Base-by-base conservation (phyloP, 2,329 filamentous ascomycete genomes). In the Fusarium illudens region DNA sequence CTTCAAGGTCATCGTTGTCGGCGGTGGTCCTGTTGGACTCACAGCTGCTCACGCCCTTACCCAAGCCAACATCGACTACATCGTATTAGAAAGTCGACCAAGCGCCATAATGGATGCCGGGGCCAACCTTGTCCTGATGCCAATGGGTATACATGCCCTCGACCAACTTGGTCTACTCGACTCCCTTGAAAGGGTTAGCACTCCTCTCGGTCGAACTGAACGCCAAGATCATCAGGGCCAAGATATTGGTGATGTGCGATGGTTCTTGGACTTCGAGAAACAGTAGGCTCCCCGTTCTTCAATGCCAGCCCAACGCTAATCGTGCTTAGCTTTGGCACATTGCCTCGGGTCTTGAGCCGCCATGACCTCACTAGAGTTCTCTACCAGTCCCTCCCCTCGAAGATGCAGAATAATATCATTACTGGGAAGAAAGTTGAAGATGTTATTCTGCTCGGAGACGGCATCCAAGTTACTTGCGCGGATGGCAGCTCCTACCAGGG, bases 71-170 rank as follows among this genome's bases (percentile, higher is more conserved):
- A 77, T 82, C 33, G 77, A 81, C 55, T 82, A 79, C 11, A 67
- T 80, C 37, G 55, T 82, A 8, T 77, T 82, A 1, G 80, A 82
- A 53, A 64, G 72, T 11, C 74, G 76, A 2, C 27, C 65, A 1
- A 64, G 68, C 0, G 27, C 78, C 10, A 59, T 76, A 60, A 59
- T 73, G 37, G 71, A 79, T 64, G 73, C 75, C 13, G 71, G 73
- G 20, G 71, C 75, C 19, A 71, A 77, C 71, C 64, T 80, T 53
- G 70, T 77, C 13, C 62, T 82, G 53, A 63, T 74, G 67, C 53
- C 71, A 42, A 62, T 69, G 58, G 72, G 62, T 6, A 44, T 75
- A 57, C 77, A 73, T 32, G 71, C 75, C n/a, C 55, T 81, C 0
- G 57, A 75, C 6, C 79, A 81, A 37, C 69, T 81, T 2, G 76